Evolutionary conservation across 805 yeast genomes (phyloP), one percentile per base, ranked within the genome.

Genomic region (Scheffersomyces ergatensis): DNA sequence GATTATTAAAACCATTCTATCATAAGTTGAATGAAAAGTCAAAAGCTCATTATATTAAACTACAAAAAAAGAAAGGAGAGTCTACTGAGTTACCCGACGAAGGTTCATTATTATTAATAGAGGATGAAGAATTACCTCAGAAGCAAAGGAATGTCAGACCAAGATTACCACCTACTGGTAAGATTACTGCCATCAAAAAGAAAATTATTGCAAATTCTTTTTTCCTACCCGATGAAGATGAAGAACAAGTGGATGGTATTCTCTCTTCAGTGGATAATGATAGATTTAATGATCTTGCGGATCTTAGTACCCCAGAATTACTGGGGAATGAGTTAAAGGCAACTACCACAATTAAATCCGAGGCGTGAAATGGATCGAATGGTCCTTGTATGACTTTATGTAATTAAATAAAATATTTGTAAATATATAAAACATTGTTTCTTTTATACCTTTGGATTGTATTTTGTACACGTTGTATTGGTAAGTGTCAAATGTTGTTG

Each of bases 161-260:
- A 1, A 83, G 89, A 53, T 67, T 93, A 37, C 96, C 97, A 11
- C 96, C 97, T 5, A 85, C 88, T 23, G 97, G 97, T 27, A 89
- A 85, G 60, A 85, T 90, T 27, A 63, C 85, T 4, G 75, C 78
- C 0, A 63, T 78, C 5, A 89, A 88, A 63, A 88, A 83, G 65
- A 83, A 78, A 51, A 55, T 75, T 11, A 62, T 80, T 4, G 67
- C 77, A 0, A 70, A 60, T 33, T 71, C 85, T 0, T 85, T 76
- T 53, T 75, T 83, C 49, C 56, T 84, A 11, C 70, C 67, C n/a
- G 67, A 62, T 5, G 47, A 38, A 14, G 47, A 39, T n/a, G 54
- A 25, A 14, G 36, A 21, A 15, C 8, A 17, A 5, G 17, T 29
- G 13, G 32, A 21, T 7, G 24, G 9, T 21, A n/a, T n/a, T n/a